A percentile compares a stretch with the other conserved stretches of the same genome.
These are phyloP conservation scores for Rhodotorula sp. DNA, from an alignment of 1,284 basidiomycete genomes.

Conservation along the genomic window DNA sequence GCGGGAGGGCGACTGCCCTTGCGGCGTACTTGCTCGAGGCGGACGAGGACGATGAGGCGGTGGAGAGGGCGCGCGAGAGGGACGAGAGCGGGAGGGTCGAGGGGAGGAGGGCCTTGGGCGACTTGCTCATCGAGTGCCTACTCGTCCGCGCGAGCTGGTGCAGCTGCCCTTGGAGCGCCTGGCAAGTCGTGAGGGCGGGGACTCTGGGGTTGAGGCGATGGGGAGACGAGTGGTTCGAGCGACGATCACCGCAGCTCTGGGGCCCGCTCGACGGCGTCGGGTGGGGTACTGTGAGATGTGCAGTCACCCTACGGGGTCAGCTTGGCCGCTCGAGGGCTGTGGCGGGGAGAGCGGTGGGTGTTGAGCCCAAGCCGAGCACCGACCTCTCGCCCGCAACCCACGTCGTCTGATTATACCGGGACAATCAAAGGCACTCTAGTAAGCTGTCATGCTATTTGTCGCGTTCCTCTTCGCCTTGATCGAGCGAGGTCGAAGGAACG, in stretches of 20 bases:
- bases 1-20: neutral
- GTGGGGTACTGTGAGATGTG: neutral
- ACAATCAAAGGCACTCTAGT: too few relatives aligned
- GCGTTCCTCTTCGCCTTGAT: too few relatives aligned
- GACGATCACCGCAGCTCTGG: neutral
- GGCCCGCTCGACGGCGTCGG: neutral
- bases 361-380: too few relatives aligned
- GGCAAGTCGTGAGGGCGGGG: neutral
- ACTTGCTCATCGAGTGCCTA: conserved; percentile 12
- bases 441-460: too few relatives aligned
- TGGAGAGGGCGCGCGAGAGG: conserved; percentile 24
- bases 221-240: neutral
- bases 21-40: neutral
- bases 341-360: too few relatives aligned
- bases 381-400: too few relatives aligned
- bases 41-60: neutral
- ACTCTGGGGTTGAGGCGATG: neutral
- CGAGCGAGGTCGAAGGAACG: too few relatives aligned
- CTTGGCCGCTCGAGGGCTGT: neutral
- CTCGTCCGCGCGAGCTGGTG: neutral
- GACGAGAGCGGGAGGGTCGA: conserved; percentile 35
- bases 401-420: too few relatives aligned
- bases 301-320: neutral
- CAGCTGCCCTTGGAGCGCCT: too few relatives aligned
- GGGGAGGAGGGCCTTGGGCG: conserved; percentile 33